These are phyloP conservation scores for Ceratopteris richardii DNA, from an alignment of 75 land plant species.

Conservation along the genomic window DNA sequence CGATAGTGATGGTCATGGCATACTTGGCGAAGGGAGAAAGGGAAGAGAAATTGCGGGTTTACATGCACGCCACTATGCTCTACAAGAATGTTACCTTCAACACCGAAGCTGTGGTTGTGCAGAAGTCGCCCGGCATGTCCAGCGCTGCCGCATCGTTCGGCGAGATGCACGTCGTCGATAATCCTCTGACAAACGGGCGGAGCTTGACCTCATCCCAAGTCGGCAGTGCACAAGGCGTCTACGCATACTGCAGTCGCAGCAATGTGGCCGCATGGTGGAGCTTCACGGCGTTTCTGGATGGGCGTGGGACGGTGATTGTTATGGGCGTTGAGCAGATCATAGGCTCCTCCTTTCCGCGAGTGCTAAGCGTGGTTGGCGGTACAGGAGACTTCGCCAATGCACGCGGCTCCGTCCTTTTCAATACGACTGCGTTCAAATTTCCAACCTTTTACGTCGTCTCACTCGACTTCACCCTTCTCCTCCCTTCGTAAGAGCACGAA, in stretches of 20 bases:
- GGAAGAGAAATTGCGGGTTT: not conserved
- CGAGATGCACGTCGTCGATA: not conserved
- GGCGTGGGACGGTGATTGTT: not conserved
- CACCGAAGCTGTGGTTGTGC: not conserved
- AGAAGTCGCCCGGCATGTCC: not conserved
- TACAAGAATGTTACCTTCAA: not conserved
- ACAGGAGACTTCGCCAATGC: not conserved
- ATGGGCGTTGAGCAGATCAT: not conserved
- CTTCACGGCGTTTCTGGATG: constrained; percentile 1
- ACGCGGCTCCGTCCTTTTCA: not conserved
- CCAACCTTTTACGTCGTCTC: not conserved
- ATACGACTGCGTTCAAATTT: not conserved
- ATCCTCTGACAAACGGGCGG: not conserved
- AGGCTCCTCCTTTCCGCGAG: not conserved
- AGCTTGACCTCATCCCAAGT: not conserved
- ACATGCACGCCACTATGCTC: not conserved
- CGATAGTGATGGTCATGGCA: too few species aligned
- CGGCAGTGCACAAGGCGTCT: not conserved
- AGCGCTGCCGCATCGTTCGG: not conserved
- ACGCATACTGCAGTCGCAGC: not conserved
- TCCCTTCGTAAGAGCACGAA: too few species aligned
- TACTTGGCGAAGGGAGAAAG: too few species aligned
- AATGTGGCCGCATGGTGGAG: not conserved
- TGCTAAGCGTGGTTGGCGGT: not conserved
- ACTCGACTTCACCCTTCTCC: not conserved